Conservation (phyloP, 257 asterid genomes). For the Salvia rosmarinus region DNA sequence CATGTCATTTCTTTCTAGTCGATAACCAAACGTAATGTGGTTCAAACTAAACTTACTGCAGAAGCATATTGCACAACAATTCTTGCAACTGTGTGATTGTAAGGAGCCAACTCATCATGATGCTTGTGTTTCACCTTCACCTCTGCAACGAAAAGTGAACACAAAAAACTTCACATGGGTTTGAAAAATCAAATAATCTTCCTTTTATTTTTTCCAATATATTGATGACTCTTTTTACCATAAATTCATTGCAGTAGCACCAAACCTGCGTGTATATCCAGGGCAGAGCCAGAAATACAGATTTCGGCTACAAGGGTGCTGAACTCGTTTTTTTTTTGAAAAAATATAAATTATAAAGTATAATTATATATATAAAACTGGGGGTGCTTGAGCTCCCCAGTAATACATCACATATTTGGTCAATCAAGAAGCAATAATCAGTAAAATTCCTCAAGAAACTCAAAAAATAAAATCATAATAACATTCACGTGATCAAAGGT, state of each 20-base stretch:
- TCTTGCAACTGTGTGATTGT: slow-evolving; percentile 62
- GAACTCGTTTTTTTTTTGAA: too few relatives aligned
- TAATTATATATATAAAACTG: too few relatives aligned
- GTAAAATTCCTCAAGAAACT: neutral
- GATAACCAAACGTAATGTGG: too few relatives aligned
- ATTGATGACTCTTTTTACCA: neutral
- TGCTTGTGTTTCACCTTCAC: slow-evolving; percentile 45
- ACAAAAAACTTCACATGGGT: neutral
- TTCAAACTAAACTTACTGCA: slow-evolving; percentile 55
- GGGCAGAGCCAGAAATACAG: too few relatives aligned
- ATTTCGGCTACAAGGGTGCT: too few relatives aligned
- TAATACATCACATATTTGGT: too few relatives aligned
- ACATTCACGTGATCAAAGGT: neutral
- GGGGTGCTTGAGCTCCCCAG: too few relatives aligned
- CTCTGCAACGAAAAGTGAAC: slow-evolving; percentile 42
- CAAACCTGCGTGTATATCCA: neutral
- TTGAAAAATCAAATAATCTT: too few relatives aligned
- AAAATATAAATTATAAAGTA: too few relatives aligned
- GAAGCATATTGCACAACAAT: slow-evolving; percentile 73
- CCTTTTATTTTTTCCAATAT: too few relatives aligned
- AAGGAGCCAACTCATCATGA: slow-evolving; percentile 36
- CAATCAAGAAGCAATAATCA: neutral
- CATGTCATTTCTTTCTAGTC: neutral
- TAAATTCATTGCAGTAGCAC: neutral
- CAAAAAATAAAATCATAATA: neutral